Evolutionary conservation across 1,139 yeast genomes (phyloP), one percentile per base, ranked within the genome.

Genomic region (Kodamaea sp.): DNA sequence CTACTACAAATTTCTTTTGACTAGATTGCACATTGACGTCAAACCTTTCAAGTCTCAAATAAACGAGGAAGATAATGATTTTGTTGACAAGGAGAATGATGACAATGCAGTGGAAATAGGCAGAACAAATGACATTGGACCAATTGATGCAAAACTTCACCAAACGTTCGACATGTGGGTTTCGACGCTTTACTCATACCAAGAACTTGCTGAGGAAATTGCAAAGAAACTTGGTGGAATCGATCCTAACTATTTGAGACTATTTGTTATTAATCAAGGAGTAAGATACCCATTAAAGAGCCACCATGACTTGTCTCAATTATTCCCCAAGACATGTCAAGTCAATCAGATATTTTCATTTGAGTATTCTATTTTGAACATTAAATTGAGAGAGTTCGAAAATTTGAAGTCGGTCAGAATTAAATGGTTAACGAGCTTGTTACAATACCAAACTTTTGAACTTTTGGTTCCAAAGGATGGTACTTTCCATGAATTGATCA

Each of bases 331-430:
- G 48, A 65, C 68, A 20, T 67, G 67, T 46, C 72, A 73, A 35
- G 77, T 66, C 42, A 73, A 68, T 44, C 75, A 65, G 42, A 63
- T 58, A 37, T 63, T 63, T 58, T 67, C 73, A 8, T 74, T 83
- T 50, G 86, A 81, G 49, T 92, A 85, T 57, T 96, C 90, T 53
- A 63, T 84, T 1, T 71, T 94, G 52, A 83, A 79, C 32, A 81
- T 89, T 35, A 79, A 90, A 6, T 65, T 92, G 44, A 73, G 68
- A 29, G 95, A 89, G 46, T 75, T 84, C 51, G 98, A 94, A 59
- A 79, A 76, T 47, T 77, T 88, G 79, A 78, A 79, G 45, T 62
- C 78, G 7, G 63, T 90, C 29, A 78, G 74, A 43, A 67, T 84
- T 24, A 70, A 70, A 43, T 84, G 90, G 89, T 61, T 84, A 24